These are phyloP conservation scores for Lobosporangium transversale DNA, from an alignment of 192 early-diverging fungal genomes.

Conservation along the genomic window DNA sequence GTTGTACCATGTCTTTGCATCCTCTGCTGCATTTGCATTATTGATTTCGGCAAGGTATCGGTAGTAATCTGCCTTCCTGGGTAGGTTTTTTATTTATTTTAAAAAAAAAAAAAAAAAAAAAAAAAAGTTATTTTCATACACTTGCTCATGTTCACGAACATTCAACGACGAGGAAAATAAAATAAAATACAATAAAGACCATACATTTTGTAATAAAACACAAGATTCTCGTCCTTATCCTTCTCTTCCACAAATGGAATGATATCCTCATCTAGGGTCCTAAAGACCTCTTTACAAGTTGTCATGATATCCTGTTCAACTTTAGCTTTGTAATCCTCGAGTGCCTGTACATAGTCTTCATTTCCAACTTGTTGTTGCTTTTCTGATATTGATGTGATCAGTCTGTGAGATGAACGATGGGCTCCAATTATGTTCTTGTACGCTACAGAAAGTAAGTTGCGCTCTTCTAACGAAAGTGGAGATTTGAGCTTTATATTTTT, in stretches of 20 bases:
- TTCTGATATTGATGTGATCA: constrained; percentile 96
- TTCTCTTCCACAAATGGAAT: constrained; percentile 87
- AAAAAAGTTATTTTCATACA: constrained; percentile 25
- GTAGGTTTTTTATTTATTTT: no score
- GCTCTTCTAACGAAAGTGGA: constrained; percentile 95
- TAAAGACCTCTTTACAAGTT: constrained; percentile 93
- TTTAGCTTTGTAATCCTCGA: constrained; percentile 90
- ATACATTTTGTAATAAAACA: constrained; percentile 99
- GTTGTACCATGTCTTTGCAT: constrained; percentile 91
- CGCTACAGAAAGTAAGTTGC: constrained; percentile 96
- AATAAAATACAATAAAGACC: constrained; percentile 42
- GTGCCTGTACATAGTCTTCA: constrained; percentile 86
- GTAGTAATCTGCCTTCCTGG: constrained; percentile 93
- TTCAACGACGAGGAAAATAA: neutral
- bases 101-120: constrained; percentile 61
- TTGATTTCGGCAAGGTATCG: constrained; percentile 97
- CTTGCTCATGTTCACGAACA: neutral
- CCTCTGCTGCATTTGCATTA: constrained; percentile 80
- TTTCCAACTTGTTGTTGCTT: constrained; percentile 93
- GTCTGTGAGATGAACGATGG: constrained; percentile 96
- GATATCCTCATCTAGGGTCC: constrained; percentile 85
- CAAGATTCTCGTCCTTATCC: constrained; percentile 79
- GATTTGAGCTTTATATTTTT: constrained; percentile 65
- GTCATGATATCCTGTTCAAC: constrained; percentile 93
- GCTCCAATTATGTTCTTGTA: constrained; percentile 99